Base-by-base conservation (phyloP, 1,284 basidiomycete genomes). In the Jaminaea rosea region DNA sequence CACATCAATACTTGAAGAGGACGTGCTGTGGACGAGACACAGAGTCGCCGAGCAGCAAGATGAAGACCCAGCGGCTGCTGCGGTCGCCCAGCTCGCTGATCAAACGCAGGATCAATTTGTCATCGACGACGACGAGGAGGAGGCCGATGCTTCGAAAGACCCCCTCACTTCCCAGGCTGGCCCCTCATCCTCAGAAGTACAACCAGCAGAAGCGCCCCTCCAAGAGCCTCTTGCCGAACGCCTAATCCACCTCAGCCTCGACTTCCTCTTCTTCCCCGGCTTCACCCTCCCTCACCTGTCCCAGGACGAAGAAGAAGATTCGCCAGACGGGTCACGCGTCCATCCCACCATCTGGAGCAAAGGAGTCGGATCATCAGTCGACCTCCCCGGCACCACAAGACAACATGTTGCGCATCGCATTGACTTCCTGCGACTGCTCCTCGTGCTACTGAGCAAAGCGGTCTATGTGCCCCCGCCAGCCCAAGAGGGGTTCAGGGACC, bases 251-350 rank as follows among this genome's bases (percentile, higher is more conserved):
- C 46, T 63, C 6, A 46, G 60, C 15, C 46, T 72, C 29, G 67
- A 73, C 36, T 57, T 72, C 7, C 60, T 73, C 27, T 73, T 73
- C 49, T 67, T 64, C 50, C 59, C 67, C 13, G 69, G 69, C 32
- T 72, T 73, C 54, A 63, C 67, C 21, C 56, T 73, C 9, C 71
- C 69, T 4, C 69, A 67, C 65, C 69, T 67, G 1, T 61, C 65
- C 26, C 69, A 73, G 28, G 63, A 66, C 26, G 49, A 58, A 47
- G 50, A 57, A 36, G 26, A 27, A 4, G 34, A 13, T 1, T 24
- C 41, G 15, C n/a, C 41, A 5, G 46, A 48, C 19, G 46, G 50
- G 23, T 59, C 55, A 10, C 53, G 60, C 26, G 56, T 65, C 41
- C 58, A 65, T 29, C 62, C 62, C 44, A 54, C 62, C 4, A 73